Evolutionary conservation across 1,139 yeast genomes (phyloP).

Genomic region (Kluyveromyces sp.): DNA sequence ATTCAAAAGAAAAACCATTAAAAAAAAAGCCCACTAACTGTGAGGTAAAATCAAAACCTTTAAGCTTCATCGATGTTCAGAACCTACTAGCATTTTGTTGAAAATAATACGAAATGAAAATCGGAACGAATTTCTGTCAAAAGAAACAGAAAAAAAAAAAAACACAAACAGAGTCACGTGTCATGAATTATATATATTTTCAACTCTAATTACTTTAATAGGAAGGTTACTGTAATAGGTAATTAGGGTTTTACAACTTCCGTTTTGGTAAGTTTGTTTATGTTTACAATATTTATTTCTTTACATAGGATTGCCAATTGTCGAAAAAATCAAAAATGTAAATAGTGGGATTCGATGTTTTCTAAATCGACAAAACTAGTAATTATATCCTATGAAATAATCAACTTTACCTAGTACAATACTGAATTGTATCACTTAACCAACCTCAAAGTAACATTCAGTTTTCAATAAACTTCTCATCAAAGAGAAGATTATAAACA

Average conservation of each 20-base stretch:
- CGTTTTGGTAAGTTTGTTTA: conserved; percentile 1
- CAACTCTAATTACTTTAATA: neutral
- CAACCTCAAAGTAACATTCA: too few species aligned
- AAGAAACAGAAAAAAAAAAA: too few species aligned
- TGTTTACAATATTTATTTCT: conserved; percentile 1
- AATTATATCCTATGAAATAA: neutral
- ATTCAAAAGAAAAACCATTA: too few species aligned
- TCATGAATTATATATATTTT: neutral
- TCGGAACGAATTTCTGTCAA: too few species aligned
- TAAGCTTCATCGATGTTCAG: too few species aligned
- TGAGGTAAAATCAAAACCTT: too few species aligned
- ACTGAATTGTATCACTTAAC: too few species aligned
- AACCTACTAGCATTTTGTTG: too few species aligned
- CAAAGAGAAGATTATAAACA: too few species aligned
- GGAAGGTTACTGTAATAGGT: neutral
- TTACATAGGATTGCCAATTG: neutral
- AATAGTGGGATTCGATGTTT: neutral
- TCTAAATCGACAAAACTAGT: conserved; percentile 3
- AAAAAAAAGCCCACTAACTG: too few species aligned
- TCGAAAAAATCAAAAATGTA: neutral
- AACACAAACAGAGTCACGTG: neutral
- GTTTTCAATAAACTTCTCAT: too few species aligned
- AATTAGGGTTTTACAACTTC: neutral
- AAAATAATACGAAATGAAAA: too few species aligned
- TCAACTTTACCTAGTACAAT: neutral